These are phyloP conservation scores for Xylariaceae sp. DNA, from an alignment of 2,329 filamentous ascomycete species.

Conservation along the genomic window DNA sequence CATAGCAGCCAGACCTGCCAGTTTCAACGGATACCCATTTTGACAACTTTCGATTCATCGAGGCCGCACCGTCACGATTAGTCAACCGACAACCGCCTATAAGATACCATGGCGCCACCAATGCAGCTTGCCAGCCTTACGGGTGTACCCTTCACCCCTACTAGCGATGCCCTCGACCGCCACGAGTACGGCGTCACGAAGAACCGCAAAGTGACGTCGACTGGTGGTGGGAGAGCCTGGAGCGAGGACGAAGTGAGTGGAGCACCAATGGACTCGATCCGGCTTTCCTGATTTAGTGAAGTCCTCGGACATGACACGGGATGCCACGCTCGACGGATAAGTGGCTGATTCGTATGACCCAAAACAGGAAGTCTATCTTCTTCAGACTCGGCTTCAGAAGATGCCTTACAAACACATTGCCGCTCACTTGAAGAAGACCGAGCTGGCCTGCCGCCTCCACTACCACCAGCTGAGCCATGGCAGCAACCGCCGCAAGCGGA, in stretches of 20 bases:
- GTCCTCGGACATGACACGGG: too few species aligned
- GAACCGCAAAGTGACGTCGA: slow-evolving; percentile 60
- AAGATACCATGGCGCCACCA: slow-evolving; percentile 40
- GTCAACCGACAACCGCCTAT: too few species aligned
- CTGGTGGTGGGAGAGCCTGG: slow-evolving; percentile 73
- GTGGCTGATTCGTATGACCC: background rate
- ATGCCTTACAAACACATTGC: slow-evolving; percentile 91
- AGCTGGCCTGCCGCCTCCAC: slow-evolving; percentile 78
- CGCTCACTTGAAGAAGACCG: slow-evolving; percentile 77
- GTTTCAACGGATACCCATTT: slow-evolving; percentile 19
- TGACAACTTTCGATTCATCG: slow-evolving; percentile 25
- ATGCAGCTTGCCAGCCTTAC: slow-evolving; percentile 37
- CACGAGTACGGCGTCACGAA: slow-evolving; percentile 56
- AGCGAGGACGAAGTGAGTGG: slow-evolving; percentile 71
- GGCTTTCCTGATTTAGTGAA: too few species aligned
- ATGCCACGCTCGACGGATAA: too few species aligned
- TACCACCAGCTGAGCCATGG: slow-evolving; percentile 81
- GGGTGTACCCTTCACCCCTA: slow-evolving; percentile 38
- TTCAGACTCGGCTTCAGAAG: slow-evolving; percentile 77
- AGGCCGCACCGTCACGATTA: slow-evolving; percentile 24
- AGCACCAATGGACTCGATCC: too few species aligned
- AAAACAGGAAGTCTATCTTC: slow-evolving; percentile 67
- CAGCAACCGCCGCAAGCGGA: slow-evolving; percentile 71
- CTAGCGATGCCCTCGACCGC: slow-evolving; percentile 47
- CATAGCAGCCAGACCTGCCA: slow-evolving; percentile 36